phyloP scores from a whole-genome alignment of 2,329 filamentous ascomycete genomes.

The Fusarium sambucinum region DNA sequence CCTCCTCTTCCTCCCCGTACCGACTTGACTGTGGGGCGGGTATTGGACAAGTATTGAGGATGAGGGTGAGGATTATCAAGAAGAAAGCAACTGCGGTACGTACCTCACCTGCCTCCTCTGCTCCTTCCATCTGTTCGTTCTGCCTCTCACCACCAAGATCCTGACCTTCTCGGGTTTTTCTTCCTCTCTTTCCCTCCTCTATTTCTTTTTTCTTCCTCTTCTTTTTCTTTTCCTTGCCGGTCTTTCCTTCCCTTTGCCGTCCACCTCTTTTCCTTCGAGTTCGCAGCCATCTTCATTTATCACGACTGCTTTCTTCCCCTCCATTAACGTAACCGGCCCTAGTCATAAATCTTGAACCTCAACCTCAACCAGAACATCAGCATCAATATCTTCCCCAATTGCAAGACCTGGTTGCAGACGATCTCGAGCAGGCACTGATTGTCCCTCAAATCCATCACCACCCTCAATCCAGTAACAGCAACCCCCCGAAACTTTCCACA shows the following conservation, averaged over 20 bases:
- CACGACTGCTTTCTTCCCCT: slow-evolving; percentile 65
- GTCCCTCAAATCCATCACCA: not conserved
- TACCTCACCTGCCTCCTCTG: slow-evolving; percentile 49
- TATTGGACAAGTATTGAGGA: slow-evolving; percentile 41
- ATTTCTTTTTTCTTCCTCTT: slow-evolving; percentile 51
- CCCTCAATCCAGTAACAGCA: slow-evolving; percentile 47
- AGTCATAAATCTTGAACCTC: slow-evolving; percentile 5
- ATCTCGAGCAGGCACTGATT: not conserved
- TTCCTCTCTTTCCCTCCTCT: slow-evolving; percentile 45
- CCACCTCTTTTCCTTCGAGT: slow-evolving; percentile 57
- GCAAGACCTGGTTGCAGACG: slow-evolving; percentile 2
- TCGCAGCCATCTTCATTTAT: slow-evolving; percentile 66
- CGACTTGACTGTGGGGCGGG: slow-evolving; percentile 39
- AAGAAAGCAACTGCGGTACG: slow-evolving; percentile 32
- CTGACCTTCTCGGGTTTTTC: slow-evolving; percentile 43
- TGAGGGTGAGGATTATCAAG: slow-evolving; percentile 27
- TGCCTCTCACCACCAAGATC: slow-evolving; percentile 50
- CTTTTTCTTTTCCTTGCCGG: slow-evolving; percentile 46
- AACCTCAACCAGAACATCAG: slow-evolving; percentile 8
- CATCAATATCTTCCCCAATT: slow-evolving; percentile 14
- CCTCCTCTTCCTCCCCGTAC: slow-evolving; percentile 43
- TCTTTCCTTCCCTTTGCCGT: slow-evolving; percentile 37
- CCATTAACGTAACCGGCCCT: slow-evolving; percentile 23
- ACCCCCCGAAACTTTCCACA: slow-evolving; percentile 36
- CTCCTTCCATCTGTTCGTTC: slow-evolving; percentile 38